phyloP scores from a whole-genome alignment of 345 rosid species.

The Rhizophora apiculata region DNA sequence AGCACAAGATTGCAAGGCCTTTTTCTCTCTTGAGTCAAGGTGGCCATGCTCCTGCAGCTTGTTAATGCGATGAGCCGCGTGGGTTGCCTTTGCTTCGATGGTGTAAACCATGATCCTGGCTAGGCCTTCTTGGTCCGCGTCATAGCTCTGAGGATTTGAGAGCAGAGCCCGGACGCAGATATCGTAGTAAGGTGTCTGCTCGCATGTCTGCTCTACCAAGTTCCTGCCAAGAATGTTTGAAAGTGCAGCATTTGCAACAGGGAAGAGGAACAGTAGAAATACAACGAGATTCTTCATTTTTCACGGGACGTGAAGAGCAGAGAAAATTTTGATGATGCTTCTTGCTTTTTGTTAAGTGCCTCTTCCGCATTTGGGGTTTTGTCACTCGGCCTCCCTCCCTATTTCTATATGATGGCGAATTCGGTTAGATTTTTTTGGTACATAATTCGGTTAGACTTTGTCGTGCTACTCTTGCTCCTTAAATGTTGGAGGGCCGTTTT shows the following conservation, averaged over 20 bases:
- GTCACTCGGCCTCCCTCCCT: too few relatives aligned
- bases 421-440: too few relatives aligned
- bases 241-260: conserved; percentile 11
- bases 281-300: conserved; percentile 14
- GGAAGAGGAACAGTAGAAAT: conserved; percentile 15
- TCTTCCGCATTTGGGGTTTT: too few relatives aligned
- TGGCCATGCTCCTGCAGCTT: conserved; percentile 2
- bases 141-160: conserved; percentile 20
- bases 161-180: conserved; percentile 12
- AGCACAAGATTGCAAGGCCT: conserved; percentile 22
- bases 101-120: conserved; percentile 24
- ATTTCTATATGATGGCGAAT: too few relatives aligned
- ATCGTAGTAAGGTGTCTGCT: conserved; percentile 29
- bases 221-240: conserved; percentile 21
- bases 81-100: conserved; percentile 17
- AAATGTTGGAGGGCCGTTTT: too few relatives aligned
- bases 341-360: neutral
- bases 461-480: too few relatives aligned
- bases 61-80: conserved; percentile 18
- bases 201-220: conserved; percentile 29
- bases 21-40: neutral
- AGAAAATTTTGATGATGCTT: neutral
- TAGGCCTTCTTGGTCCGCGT: conserved; percentile 20
- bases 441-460: too few relatives aligned
- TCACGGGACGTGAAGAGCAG: neutral